Percentiles rank a stretch among this genome's conserved stretches.
These are phyloP conservation scores for Heliamphora exappendiculata DNA, from an alignment of 148 eudicot species.

Conservation along the genomic window DNA sequence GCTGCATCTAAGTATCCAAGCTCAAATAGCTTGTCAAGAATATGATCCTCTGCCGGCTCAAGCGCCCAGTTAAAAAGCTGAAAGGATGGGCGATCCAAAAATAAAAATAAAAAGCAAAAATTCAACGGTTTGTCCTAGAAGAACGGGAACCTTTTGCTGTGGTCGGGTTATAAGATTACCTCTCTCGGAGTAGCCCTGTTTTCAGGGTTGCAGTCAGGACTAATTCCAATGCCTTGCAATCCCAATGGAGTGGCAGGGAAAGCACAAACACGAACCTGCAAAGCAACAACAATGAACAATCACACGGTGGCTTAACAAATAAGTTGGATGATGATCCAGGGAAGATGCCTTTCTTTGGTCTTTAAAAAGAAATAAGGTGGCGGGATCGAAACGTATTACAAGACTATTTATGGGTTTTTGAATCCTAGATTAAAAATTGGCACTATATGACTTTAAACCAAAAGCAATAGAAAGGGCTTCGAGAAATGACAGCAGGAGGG, in stretches of 20 bases:
- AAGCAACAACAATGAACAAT: constrained; percentile 1
- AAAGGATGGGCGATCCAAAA: not conserved
- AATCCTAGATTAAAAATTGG: constrained; percentile 5
- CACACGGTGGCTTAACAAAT: not conserved
- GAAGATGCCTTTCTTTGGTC: not conserved
- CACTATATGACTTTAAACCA: too few species aligned
- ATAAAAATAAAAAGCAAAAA: not conserved
- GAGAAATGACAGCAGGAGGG: too few species aligned
- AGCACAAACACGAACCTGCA: constrained; percentile 91
- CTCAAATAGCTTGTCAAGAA: constrained; percentile 79
- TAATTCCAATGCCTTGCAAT: constrained; percentile 81
- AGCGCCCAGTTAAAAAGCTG: constrained; percentile 97
- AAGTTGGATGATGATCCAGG: not conserved
- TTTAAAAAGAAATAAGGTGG: not conserved
- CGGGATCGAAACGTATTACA: not conserved
- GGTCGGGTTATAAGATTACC: constrained; percentile 36
- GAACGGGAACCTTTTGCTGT: not conserved
- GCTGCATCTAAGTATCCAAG: constrained; percentile 81
- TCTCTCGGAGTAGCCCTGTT: constrained; percentile 68
- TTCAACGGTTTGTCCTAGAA: constrained; percentile 4
- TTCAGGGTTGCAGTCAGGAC: constrained; percentile 97
- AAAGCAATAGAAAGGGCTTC: too few species aligned
- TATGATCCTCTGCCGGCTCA: constrained; percentile 78
- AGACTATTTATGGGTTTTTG: not conserved
- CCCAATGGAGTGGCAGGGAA: constrained; percentile 76